A percentile compares a stretch with the other conserved stretches of the same genome.
Evolutionary conservation across 176 grass and related monocot genomes (phyloP).

Genomic region (Oryza officinalis): DNA sequence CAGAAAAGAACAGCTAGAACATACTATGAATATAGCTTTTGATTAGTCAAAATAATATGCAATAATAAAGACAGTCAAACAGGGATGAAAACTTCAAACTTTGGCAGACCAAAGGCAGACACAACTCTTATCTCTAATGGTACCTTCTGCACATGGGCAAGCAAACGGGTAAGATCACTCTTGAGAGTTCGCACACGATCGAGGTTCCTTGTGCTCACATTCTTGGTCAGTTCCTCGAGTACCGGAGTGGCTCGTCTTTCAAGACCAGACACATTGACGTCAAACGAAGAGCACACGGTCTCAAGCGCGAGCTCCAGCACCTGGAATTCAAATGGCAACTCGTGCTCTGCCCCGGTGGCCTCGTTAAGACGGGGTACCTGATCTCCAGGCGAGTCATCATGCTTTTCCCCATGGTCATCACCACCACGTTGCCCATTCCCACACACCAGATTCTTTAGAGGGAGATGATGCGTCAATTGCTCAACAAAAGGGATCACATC

Average conservation of each 20-base stretch:
- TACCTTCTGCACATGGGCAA: slow-evolving; percentile 99
- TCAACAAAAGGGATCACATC: slow-evolving; percentile 92
- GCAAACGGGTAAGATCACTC: slow-evolving; percentile 78
- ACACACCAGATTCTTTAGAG: slow-evolving; percentile 48
- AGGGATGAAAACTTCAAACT: neutral
- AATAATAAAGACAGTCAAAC: neutral
- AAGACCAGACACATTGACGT: slow-evolving; percentile 63
- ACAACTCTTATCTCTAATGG: neutral
- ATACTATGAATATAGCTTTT: neutral
- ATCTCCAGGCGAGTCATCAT: slow-evolving; percentile 31
- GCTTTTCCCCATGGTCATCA: slow-evolving; percentile 33
- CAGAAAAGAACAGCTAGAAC: neutral
- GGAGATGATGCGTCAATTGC: slow-evolving; percentile 73
- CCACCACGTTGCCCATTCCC: slow-evolving; percentile 38
- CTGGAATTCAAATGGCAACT: slow-evolving; percentile 96
- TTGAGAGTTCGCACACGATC: slow-evolving; percentile 90
- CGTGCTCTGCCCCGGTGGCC: slow-evolving; percentile 58
- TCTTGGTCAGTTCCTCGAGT: slow-evolving; percentile 87
- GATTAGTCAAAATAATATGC: neutral
- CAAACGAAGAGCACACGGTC: slow-evolving; percentile 64
- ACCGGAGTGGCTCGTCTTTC: slow-evolving; percentile 82
- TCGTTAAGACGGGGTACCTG: slow-evolving; percentile 46
- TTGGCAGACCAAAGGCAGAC: neutral
- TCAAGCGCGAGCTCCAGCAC: slow-evolving; percentile 91
- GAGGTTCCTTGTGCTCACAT: slow-evolving; percentile 94